These are phyloP conservation scores for Hyaloscypha hepaticicola DNA, from an alignment of 495 filamentous ascomycete genomes.

Conservation along the genomic window DNA sequence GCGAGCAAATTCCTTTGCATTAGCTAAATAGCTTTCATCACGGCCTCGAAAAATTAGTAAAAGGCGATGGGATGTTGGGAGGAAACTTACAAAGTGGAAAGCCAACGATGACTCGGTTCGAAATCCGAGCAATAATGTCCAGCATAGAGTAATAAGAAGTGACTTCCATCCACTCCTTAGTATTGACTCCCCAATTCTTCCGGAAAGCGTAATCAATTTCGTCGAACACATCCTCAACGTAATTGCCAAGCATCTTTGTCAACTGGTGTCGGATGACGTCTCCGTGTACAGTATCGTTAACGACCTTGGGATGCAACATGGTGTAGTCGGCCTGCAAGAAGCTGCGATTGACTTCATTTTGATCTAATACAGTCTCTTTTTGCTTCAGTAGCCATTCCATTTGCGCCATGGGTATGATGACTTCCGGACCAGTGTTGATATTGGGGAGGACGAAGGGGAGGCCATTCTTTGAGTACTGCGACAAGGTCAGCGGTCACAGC, in stretches of 20 bases:
- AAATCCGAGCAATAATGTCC: conserved; percentile 41
- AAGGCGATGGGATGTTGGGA: not conserved
- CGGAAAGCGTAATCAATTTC: conserved; percentile 41
- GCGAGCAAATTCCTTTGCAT: conserved; percentile 43
- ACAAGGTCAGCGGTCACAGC: not conserved
- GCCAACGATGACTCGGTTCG: conserved; percentile 46
- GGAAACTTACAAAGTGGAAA: conserved; percentile 38
- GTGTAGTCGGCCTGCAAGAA: conserved; percentile 43
- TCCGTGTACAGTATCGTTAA: conserved; percentile 38
- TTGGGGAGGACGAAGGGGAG: conserved; percentile 42
- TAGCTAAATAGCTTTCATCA: conserved; percentile 40
- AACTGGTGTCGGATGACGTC: conserved; percentile 40
- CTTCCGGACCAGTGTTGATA: conserved; percentile 41
- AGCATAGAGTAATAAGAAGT: conserved; percentile 42
- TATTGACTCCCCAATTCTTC: conserved; percentile 36
- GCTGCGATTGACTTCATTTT: conserved; percentile 38
- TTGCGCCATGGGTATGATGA: conserved; percentile 43
- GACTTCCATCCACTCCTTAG: conserved; percentile 36
- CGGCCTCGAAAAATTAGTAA: conserved; percentile 27
- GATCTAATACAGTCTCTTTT: conserved; percentile 41
- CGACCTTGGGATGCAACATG: conserved; percentile 36
- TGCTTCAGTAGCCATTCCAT: conserved; percentile 45
- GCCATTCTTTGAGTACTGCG: conserved; percentile 40
- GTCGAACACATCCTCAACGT: conserved; percentile 41
- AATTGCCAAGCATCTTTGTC: conserved; percentile 41